Percentiles rank a stretch among this genome's conserved stretches.
phyloP scores from a whole-genome alignment of 805 yeast species.

The Kazachstania kunashirensis region DNA sequence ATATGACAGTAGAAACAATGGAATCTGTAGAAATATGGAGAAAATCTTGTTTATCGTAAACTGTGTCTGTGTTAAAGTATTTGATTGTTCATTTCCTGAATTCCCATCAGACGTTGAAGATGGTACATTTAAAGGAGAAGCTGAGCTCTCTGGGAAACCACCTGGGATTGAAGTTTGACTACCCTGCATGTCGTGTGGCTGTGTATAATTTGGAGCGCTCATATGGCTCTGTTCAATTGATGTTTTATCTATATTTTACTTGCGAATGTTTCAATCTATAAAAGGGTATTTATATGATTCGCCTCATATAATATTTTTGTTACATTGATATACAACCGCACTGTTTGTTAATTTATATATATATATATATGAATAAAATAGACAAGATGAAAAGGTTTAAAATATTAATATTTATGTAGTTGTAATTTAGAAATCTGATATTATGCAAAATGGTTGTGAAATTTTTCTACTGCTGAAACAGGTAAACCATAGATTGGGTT shows the following conservation, averaged over 20 bases:
- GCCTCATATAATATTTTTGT: too few relatives aligned
- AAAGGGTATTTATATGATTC: too few relatives aligned
- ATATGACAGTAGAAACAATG: slow-evolving; percentile 6
- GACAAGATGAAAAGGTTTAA: too few relatives aligned
- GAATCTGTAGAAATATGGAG: slow-evolving; percentile 5
- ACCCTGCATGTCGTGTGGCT: not conserved
- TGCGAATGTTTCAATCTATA: too few relatives aligned
- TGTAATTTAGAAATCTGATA: too few relatives aligned
- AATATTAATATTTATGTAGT: too few relatives aligned
- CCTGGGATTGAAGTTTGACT: slow-evolving; percentile 4
- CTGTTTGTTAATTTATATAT: too few relatives aligned
- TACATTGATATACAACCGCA: too few relatives aligned
- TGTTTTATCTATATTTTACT: too few relatives aligned
- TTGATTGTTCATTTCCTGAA: not conserved
- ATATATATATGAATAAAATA: too few relatives aligned
- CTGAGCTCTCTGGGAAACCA: slow-evolving; percentile 3
- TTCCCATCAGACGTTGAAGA: not conserved
- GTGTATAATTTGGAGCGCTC: slow-evolving; percentile 1
- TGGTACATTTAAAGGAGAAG: not conserved
- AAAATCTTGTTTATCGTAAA: not conserved
- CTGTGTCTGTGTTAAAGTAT: too few relatives aligned
- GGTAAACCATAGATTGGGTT: slow-evolving; percentile 59
- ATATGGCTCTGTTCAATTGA: too few relatives aligned
- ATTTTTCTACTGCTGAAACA: slow-evolving; percentile 30
- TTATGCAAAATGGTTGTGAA: slow-evolving; percentile 22